Evolutionary conservation across 768 basidiomycete genomes (phyloP), one percentile per base, ranked within the genome.

Genomic region (Coprinopsis sp.): DNA sequence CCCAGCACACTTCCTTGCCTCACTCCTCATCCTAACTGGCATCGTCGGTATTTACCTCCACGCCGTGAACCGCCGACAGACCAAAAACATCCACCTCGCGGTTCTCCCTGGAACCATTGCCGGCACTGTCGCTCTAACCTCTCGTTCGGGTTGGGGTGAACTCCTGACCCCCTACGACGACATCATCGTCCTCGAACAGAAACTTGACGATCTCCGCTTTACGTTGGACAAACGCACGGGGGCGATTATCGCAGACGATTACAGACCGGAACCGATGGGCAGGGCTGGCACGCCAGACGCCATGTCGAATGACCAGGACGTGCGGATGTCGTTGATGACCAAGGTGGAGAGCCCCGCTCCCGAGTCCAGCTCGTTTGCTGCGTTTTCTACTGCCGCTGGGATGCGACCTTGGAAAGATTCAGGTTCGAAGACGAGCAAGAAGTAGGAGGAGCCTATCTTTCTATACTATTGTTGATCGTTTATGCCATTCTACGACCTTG

Each of bases 101-200:
- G 66, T 74, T 21, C 71, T 71, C 12, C 83, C 83, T 0, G 82
- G 82, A 14, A 77, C 72, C 37, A 80, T 86, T 46, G 84, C 78
- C 5, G 61, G 74, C 8, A 66, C 76, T 25, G 64, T 77, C 7
- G 72, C 82, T 3, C 66, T 82, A 45, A 81, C 82, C 2, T 65
- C 78, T 0, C 77, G 70, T 7, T 82, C 81, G 33, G 81, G 81
- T 12, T 82, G 81, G 46, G 82, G 80, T 18, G 72, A 80, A 31
- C 67, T 81, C 11, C 62, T 85, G n/a, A 54, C 73, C 10, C 82
- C 83, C 1, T 81, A 78, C 49, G 81, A 85, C 59, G 62, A 76
- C 46, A 64, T 70, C 31, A 34, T 46, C 22, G 64, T 64, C 3
- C 63, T 85, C 25, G 65, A 68, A 36, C 58, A 64, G 49, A 82